phyloP scores from a whole-genome alignment of 495 filamentous ascomycete species.

The Penicillium alfredii region DNA sequence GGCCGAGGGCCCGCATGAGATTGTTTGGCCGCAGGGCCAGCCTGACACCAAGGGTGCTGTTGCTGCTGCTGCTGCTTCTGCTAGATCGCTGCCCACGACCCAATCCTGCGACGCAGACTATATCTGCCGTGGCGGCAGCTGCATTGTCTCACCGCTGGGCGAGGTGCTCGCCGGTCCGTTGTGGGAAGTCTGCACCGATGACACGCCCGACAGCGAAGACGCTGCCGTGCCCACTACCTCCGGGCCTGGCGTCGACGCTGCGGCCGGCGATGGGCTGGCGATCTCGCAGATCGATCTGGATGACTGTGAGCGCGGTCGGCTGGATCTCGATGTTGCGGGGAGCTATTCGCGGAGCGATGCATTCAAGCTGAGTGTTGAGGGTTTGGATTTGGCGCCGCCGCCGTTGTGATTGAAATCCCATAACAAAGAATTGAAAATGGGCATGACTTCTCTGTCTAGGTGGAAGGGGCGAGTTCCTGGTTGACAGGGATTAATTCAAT shows the following conservation, averaged over 20 bases:
- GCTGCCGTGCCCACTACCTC: constrained; percentile 2
- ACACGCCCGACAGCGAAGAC: constrained; percentile 26
- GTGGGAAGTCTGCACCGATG: constrained; percentile 65
- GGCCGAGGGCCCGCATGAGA: constrained; percentile 49
- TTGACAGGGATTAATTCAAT: too few species aligned
- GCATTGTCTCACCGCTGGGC: constrained; percentile 74
- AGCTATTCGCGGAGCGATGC: constrained; percentile 78
- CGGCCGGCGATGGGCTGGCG: constrained; percentile 31
- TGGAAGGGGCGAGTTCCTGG: too few species aligned
- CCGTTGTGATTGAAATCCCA: too few species aligned
- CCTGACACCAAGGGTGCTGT: too few species aligned
- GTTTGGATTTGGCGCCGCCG: constrained; percentile 67
- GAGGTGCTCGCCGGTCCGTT: constrained; percentile 72
- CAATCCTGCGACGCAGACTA: constrained; percentile 28
- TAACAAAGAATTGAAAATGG: too few species aligned
- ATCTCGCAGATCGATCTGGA: constrained; percentile 53
- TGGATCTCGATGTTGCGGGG: constrained; percentile 68
- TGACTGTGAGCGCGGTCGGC: constrained; percentile 54
- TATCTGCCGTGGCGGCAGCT: constrained; percentile 69
- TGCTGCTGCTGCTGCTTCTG: too few species aligned
- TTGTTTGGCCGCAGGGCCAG: constrained; percentile 38
- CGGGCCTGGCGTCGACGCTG: constrained; percentile 3
- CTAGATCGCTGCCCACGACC: too few species aligned
- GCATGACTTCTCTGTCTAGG: too few species aligned
- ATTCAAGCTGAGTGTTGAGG: constrained; percentile 72